These are phyloP conservation scores for Vitis labrusca DNA, from an alignment of 164 flowering plant species.

Conservation along the genomic window DNA sequence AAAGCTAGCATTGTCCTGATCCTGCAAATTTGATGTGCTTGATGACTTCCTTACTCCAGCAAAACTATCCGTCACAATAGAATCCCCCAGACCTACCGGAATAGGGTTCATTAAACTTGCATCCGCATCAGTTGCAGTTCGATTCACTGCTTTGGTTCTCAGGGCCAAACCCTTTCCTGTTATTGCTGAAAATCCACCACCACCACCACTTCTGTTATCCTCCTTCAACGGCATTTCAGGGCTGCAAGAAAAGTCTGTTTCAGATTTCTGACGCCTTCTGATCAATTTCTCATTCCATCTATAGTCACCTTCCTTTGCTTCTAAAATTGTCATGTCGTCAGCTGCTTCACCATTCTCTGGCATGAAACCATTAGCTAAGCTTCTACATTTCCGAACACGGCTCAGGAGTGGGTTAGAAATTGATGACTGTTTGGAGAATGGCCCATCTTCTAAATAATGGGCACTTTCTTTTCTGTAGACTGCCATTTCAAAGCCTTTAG, in stretches of 20 bases:
- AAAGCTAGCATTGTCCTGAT: slow-evolving; percentile 36
- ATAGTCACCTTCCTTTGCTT: slow-evolving; percentile 31
- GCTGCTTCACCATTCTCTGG: slow-evolving; percentile 32
- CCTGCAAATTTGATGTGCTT: slow-evolving; percentile 72
- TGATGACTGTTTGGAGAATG: slow-evolving; percentile 23
- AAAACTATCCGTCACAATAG: slow-evolving; percentile 27
- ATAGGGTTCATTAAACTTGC: slow-evolving; percentile 23
- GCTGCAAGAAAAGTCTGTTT: slow-evolving; percentile 34
- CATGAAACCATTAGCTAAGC: slow-evolving; percentile 45
- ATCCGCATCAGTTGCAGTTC: slow-evolving; percentile 43
- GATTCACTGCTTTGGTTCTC: slow-evolving; percentile 60
- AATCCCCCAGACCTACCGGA: slow-evolving; percentile 42
- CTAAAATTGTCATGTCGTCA: slow-evolving; percentile 26
- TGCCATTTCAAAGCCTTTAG: slow-evolving; percentile 63
- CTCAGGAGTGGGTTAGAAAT: slow-evolving; percentile 32
- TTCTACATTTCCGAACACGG: slow-evolving; percentile 56
- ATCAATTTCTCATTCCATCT: slow-evolving; percentile 47
- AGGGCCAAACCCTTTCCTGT: slow-evolving; percentile 69
- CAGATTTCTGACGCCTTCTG: slow-evolving; percentile 65
- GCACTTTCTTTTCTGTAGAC: slow-evolving; percentile 38
- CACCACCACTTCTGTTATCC: slow-evolving; percentile 36
- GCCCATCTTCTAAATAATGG: slow-evolving; percentile 43
- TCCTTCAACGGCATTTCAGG: slow-evolving; percentile 60
- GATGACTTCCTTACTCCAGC: slow-evolving; percentile 71
- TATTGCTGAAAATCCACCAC: slow-evolving; percentile 49